Base-by-base conservation (phyloP, 257 asterid species). In the Solanum pimpinellifolium region DNA sequence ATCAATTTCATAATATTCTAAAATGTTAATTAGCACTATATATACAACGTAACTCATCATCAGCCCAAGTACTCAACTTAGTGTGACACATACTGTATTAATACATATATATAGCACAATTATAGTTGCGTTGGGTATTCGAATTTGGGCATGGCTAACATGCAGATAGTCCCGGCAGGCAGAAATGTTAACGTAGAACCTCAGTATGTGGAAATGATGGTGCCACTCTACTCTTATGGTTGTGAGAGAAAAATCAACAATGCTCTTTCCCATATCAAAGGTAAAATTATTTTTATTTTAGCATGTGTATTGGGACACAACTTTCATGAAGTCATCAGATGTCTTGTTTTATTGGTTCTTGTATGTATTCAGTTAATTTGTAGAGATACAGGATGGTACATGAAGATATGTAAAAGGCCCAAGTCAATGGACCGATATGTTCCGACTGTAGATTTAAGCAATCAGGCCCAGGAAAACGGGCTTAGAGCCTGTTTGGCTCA, bases 141-240 rank as follows among this genome's bases (percentile, higher is more conserved):
- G 20, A 39, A 31, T 49, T 49, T 29, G 29, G 69, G 46, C 2
- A 62, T 94, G 98, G 92, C 88, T 16, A 76, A 92, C 86, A 42
- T 91, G 83, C 96, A 95, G 87, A 93, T 94, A 83, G 94, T 95
- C 86, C 90, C 89, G 23, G 96, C 90, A 3, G 84, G 60, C 0
- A 86, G 72, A 62, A 95, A 92, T 72, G 18, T 69, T 2, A 33
- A 72, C 80, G 96, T 96, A 70, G 98, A 94, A 86, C 97, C 99
- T 77, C 99, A 96, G 70, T 93, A 90, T 65, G 99, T 96, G 78
- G 99, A 96, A 86, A 93, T 96, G 98, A 94, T 92, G 96, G 98
- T 94, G 59, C 99, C 98, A 81, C 91, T 96, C 52, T 96, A 95
- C 87, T 96, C 99, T 62, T 92, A 90, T 90, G 99, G 98, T 11